Conservation (phyloP, 495 filamentous ascomycete species). For the Aspergillus heteromorphus region DNA sequence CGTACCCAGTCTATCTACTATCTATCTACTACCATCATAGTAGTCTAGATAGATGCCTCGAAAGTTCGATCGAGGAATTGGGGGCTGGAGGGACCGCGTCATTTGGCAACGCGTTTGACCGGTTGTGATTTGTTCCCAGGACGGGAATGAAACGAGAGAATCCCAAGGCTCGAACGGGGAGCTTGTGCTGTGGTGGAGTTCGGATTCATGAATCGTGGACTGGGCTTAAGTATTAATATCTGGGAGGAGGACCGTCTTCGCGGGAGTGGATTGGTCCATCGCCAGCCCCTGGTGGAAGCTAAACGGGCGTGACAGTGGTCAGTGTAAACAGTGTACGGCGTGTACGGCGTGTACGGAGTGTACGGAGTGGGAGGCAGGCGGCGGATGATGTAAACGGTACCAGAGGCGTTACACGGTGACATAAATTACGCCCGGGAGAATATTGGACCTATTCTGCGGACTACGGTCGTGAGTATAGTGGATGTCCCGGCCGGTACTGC, state of each 20-base stretch:
- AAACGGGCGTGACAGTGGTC: background rate
- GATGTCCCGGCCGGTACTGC: background rate
- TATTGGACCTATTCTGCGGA: too few relatives aligned
- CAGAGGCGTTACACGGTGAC: background rate
- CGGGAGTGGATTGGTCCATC: background rate
- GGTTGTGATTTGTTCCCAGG: background rate
- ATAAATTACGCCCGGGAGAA: too few relatives aligned
- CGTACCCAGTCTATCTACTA: too few relatives aligned
- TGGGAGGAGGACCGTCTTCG: background rate
- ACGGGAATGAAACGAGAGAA: constrained; percentile 2
- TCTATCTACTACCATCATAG: too few relatives aligned
- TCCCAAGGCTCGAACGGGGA: background rate
- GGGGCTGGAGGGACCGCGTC: background rate
- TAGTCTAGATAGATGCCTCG: background rate
- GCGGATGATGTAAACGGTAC: background rate
- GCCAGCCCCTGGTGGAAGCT: background rate
- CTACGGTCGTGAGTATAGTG: too few relatives aligned
- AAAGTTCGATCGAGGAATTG: background rate
- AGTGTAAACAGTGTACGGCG: too few relatives aligned
- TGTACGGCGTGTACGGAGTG: too few relatives aligned
- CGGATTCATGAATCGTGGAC: background rate
- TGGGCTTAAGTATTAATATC: background rate
- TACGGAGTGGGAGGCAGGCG: too few relatives aligned
- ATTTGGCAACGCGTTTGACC: constrained; percentile 6
- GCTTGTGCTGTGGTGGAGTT: background rate